Base-by-base conservation (phyloP, 2,329 filamentous ascomycete genomes). In the Nemania sp. region DNA sequence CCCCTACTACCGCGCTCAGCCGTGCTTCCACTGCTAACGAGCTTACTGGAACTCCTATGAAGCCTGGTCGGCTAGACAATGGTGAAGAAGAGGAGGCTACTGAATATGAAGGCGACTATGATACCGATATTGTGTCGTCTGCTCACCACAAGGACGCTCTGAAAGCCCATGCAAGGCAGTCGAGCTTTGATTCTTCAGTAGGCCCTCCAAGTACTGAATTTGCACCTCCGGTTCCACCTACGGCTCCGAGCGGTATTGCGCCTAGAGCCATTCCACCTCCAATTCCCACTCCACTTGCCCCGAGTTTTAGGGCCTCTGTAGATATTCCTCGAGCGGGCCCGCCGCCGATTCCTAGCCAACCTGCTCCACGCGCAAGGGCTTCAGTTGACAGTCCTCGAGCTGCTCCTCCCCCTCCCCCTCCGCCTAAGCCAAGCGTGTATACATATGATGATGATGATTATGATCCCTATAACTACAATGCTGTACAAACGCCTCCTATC, bases 71-170 rank as follows among this genome's bases (percentile, higher is more conserved):
- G 10, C 79, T 82, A 65, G 83, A 82, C 68, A 86, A 82, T 35
- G 90, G 91, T 15, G 90, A 89, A 27, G 91, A 92, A 67, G 93
- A 92, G 67, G 94, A 97, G 75, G 87, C 93, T 38, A 97, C 93
- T 0, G 95, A 98, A 77, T 98, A 98, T 76, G 96, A 99, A 77
- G 96, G 95, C 6, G 96, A 98, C 77, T 98, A 98, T 78, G 96
- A 98, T 74, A 98, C 96, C 6, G 96, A 98, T 78, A 98, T 98
- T 77, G 94, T 92, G 1, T 93, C 94, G n/a, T 91, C 93, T 10
- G 93, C 89, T n/a, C 93, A 92, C 64, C 93, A 97, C 80, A 98
- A 97, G 80, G 95, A 97, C 81, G 94, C 95, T 0, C 81, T 98
- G 69, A 97, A 95, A 79, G 84, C 93, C 8, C 93, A 97, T 79